phyloP scores from a whole-genome alignment of 768 basidiomycete genomes.

The Tubosaeta sp. region DNA sequence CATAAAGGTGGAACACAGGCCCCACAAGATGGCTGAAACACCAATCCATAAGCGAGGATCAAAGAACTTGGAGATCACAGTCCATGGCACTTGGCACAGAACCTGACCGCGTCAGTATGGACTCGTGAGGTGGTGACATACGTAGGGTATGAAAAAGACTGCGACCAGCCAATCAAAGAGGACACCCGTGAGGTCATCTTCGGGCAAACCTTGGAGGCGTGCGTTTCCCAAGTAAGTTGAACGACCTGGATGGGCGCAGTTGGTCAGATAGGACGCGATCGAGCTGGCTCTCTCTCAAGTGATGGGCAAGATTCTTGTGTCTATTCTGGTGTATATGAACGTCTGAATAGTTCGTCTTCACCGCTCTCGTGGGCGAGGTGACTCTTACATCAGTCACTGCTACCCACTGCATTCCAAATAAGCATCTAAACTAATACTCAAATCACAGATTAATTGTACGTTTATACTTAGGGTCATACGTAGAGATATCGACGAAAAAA shows the following conservation, averaged over 20 bases:
- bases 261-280: neutral
- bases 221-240: slow-evolving; percentile 81
- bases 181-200: slow-evolving; percentile 63
- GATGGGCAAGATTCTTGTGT: slow-evolving; percentile 64
- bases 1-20: slow-evolving; percentile 67
- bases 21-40: slow-evolving; percentile 68
- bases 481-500: neutral
- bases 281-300: slow-evolving; percentile 46
- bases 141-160: slow-evolving; percentile 77
- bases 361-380: neutral
- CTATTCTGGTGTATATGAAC: slow-evolving; percentile 46
- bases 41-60: slow-evolving; percentile 72
- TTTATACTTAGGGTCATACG: no score
- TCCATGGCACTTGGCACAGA: slow-evolving; percentile 65
- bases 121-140: slow-evolving; percentile 26
- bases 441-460: no score
- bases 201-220: slow-evolving; percentile 63
- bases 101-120: slow-evolving; percentile 42
- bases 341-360: slow-evolving; percentile 19
- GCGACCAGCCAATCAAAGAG: slow-evolving; percentile 80
- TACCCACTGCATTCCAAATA: no score
- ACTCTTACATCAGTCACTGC: no score
- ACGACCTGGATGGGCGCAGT: slow-evolving; percentile 37
- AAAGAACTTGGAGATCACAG: slow-evolving; percentile 61
- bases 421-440: no score